These are phyloP conservation scores for Millerago galiae DNA, from an alignment of 805 yeast species.

Conservation along the genomic window DNA sequence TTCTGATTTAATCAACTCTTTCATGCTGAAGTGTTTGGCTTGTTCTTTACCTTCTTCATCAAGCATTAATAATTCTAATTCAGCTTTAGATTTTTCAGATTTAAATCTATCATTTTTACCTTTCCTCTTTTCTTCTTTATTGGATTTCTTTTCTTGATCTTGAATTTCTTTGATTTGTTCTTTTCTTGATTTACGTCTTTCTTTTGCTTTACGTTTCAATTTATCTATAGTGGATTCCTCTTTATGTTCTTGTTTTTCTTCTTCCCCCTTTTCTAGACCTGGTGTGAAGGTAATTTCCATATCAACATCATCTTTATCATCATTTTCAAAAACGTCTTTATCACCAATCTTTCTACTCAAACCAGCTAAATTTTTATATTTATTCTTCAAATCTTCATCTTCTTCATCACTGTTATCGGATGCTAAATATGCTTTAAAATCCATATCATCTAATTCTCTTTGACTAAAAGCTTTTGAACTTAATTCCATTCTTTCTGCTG, in stretches of 20 bases:
- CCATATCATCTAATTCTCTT: slow-evolving; percentile 85
- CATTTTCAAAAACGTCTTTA: slow-evolving; percentile 30
- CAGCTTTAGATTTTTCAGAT: slow-evolving; percentile 47
- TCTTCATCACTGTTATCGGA: slow-evolving; percentile 60
- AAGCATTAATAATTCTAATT: slow-evolving; percentile 68
- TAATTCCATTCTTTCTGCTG: slow-evolving; percentile 73
- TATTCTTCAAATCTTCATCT: slow-evolving; percentile 40
- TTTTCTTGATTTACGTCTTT: slow-evolving; percentile 80
- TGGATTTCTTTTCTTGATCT: slow-evolving; percentile 33
- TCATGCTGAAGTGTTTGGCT: slow-evolving; percentile 70
- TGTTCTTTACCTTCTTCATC: slow-evolving; percentile 22
- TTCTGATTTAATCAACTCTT: slow-evolving; percentile 69
- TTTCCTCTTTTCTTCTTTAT: slow-evolving; percentile 1
- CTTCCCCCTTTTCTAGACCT: slow-evolving; percentile 43
- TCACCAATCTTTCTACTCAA: slow-evolving; percentile 30
- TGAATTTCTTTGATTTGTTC: slow-evolving; percentile 63
- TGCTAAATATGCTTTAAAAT: slow-evolving; percentile 87
- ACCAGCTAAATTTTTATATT: slow-evolving; percentile 55
- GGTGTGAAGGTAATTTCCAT: slow-evolving; percentile 97
- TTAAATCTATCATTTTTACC: slow-evolving; percentile 17
- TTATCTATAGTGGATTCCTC: slow-evolving; percentile 73
- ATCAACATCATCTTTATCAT: slow-evolving; percentile 60
- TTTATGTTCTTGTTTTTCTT: slow-evolving; percentile 25
- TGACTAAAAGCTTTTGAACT: slow-evolving; percentile 80
- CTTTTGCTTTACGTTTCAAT: slow-evolving; percentile 83